Evolutionary conservation across 306 rosid species (phyloP).

Genomic region (Prunus salicina): DNA sequence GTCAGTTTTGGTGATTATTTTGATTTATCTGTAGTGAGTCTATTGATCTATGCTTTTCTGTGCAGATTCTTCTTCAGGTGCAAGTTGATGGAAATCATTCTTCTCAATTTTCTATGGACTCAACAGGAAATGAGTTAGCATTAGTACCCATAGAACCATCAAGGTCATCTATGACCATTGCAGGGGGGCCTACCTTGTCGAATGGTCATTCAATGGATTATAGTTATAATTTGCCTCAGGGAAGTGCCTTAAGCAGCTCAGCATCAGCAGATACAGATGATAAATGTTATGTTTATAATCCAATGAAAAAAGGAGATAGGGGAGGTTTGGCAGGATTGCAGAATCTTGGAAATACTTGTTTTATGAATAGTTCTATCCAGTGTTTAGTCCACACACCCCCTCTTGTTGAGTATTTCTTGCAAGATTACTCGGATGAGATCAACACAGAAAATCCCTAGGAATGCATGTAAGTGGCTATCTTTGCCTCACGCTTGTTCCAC

Average conservation of each 20-base stretch:
- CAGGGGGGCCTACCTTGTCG: constrained; percentile 86
- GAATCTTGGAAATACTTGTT: constrained; percentile 97
- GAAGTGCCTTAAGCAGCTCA: constrained; percentile 57
- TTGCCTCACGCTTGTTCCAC: constrained; percentile 8
- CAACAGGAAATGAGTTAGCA: constrained; percentile 85
- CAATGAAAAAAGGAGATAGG: constrained; percentile 51
- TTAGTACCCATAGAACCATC: constrained; percentile 87
- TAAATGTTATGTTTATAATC: constrained; percentile 41
- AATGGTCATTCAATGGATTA: constrained; percentile 77
- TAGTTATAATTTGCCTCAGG: constrained; percentile 53
- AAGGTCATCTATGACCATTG: constrained; percentile 80
- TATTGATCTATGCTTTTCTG: constrained; percentile 30
- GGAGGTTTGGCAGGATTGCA: constrained; percentile 97
- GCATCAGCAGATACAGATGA: constrained; percentile 60
- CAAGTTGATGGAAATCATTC: constrained; percentile 33
- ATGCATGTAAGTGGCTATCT: constrained; percentile 72
- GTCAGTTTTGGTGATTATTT: constrained; percentile 18
- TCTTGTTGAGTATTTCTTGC: constrained; percentile 78
- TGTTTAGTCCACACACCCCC: constrained; percentile 96
- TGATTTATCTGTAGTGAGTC: constrained; percentile 20
- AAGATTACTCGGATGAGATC: constrained; percentile 89
- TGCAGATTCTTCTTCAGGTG: constrained; percentile 84
- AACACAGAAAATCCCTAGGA: constrained; percentile 94
- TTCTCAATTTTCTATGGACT: constrained; percentile 51
- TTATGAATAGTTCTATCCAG: constrained; percentile 93